Evolutionary conservation across 441 rosid genomes (phyloP).

Genomic region (Kokia cookei): DNA sequence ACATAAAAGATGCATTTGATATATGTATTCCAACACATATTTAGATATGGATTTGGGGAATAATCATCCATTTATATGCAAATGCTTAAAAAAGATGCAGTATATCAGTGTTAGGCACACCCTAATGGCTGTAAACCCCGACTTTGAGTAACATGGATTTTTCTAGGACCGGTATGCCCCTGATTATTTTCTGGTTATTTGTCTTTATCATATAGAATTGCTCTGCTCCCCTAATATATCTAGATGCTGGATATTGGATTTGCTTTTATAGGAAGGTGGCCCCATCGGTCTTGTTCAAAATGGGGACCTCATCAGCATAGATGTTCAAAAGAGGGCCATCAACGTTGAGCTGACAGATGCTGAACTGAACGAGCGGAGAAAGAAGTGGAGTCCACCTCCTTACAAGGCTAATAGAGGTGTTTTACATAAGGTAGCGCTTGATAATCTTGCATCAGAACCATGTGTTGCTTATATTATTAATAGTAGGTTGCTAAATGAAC

Average conservation of each 20-base stretch:
- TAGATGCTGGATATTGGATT: not conserved
- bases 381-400: constrained; percentile 68
- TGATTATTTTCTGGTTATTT: not conserved
- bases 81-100: too few relatives aligned
- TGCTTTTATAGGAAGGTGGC: constrained; percentile 72
- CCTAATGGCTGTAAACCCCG: too few relatives aligned
- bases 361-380: constrained; percentile 70
- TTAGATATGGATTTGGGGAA: too few relatives aligned
- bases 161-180: not conserved
- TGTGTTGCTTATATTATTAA: not conserved
- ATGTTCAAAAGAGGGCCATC: constrained; percentile 66
- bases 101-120: too few relatives aligned
- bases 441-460: not conserved
- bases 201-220: not conserved
- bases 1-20: not conserved
- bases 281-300: constrained; percentile 77
- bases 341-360: constrained; percentile 53
- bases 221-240: too few relatives aligned
- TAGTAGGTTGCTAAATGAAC: not conserved
- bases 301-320: constrained; percentile 72
- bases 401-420: constrained; percentile 68
- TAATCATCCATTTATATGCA: too few relatives aligned
- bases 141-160: not conserved
- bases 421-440: constrained; percentile 56
- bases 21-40: too few relatives aligned